A percentile compares a stretch with the other conserved stretches of the same genome.
Evolutionary conservation across 495 filamentous ascomycete genomes (phyloP).

Genomic region (Elasticomyces elasticus): DNA sequence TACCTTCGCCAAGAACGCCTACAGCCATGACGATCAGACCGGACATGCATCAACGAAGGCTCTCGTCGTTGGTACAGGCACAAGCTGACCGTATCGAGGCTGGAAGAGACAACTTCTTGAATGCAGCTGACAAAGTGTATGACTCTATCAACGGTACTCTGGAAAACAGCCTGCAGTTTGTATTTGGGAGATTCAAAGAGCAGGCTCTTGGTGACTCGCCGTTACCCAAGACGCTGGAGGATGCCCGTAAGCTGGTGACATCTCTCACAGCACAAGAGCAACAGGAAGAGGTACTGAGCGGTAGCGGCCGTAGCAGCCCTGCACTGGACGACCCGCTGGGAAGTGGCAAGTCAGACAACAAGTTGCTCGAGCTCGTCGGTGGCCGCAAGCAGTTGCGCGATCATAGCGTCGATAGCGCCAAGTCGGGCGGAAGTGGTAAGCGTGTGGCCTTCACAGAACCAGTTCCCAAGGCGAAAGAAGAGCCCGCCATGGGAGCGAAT

Average conservation of each 20-base stretch:
- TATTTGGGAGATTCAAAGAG: slow-evolving; percentile 82
- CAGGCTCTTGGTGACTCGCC: slow-evolving; percentile 30
- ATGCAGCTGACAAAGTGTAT: slow-evolving; percentile 77
- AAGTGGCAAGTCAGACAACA: slow-evolving; percentile 41
- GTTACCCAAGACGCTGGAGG: slow-evolving; percentile 81
- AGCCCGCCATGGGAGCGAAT: slow-evolving; percentile 41
- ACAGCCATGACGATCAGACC: slow-evolving; percentile 28
- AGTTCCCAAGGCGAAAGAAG: slow-evolving; percentile 9
- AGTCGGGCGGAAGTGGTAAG: slow-evolving; percentile 47
- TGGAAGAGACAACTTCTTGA: slow-evolving; percentile 66
- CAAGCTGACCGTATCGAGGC: slow-evolving; percentile 69
- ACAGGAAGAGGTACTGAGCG: slow-evolving; percentile 28
- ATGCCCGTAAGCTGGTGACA: slow-evolving; percentile 77
- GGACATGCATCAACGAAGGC: slow-evolving; percentile 46
- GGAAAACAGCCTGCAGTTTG: slow-evolving; percentile 84
- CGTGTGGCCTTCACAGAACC: slow-evolving; percentile 34
- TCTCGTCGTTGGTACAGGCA: slow-evolving; percentile 77
- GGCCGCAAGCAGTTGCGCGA: slow-evolving; percentile 54
- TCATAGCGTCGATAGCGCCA: slow-evolving; percentile 64
- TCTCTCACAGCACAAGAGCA: slow-evolving; percentile 49
- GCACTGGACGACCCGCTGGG: slow-evolving; percentile 20
- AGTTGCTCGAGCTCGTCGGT: slow-evolving; percentile 51
- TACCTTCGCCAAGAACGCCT: slow-evolving; percentile 24
- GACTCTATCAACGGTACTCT: slow-evolving; percentile 83
- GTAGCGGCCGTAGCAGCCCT: slow-evolving; percentile 20